Percentiles rank a stretch among this genome's conserved stretches.
These are phyloP conservation scores for Thalassiosira mediterranea DNA, from an alignment of 352 stramenopile species.

Conservation along the genomic window DNA sequence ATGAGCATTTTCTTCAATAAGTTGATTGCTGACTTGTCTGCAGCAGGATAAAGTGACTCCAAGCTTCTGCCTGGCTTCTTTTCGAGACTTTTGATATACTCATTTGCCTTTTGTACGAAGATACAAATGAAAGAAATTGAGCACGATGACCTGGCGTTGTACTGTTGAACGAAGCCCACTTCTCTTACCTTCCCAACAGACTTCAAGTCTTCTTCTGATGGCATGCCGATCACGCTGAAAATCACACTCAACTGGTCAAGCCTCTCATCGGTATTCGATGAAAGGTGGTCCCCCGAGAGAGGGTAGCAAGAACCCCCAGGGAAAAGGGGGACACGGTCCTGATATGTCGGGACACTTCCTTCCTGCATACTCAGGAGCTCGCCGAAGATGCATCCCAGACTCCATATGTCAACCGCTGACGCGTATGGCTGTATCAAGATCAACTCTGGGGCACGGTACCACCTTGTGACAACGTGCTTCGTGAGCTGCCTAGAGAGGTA, in stretches of 20 bases:
- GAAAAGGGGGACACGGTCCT: constrained; percentile 93
- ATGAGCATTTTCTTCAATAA: constrained; percentile 89
- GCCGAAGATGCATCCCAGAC: constrained; percentile 94
- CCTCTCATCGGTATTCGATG: constrained; percentile 61
- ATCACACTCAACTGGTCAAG: constrained; percentile 88
- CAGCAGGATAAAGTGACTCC: constrained; percentile 72
- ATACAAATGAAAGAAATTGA: not conserved
- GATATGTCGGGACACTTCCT: constrained; percentile 92
- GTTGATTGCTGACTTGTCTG: constrained; percentile 80
- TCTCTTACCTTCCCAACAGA: constrained; percentile 72
- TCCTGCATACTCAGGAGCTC: constrained; percentile 96
- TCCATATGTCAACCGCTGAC: constrained; percentile 84
- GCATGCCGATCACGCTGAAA: constrained; percentile 95
- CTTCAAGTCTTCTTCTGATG: constrained; percentile 86
- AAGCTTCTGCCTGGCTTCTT: constrained; percentile 63
- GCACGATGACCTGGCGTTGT: too few species aligned
- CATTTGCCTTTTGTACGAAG: constrained; percentile 47
- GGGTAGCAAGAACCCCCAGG: constrained; percentile 90
- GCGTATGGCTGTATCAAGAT: constrained; percentile 91
- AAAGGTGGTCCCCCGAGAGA: constrained; percentile 77
- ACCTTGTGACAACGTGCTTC: constrained; percentile 98
- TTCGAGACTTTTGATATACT: constrained; percentile 78
- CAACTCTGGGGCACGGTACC: constrained; percentile 95
- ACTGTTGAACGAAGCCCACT: constrained; percentile 29
- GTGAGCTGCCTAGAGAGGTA: constrained; percentile 90